These are phyloP conservation scores for Poa annua DNA, from an alignment of 176 grass and related monocot species.

Conservation along the genomic window DNA sequence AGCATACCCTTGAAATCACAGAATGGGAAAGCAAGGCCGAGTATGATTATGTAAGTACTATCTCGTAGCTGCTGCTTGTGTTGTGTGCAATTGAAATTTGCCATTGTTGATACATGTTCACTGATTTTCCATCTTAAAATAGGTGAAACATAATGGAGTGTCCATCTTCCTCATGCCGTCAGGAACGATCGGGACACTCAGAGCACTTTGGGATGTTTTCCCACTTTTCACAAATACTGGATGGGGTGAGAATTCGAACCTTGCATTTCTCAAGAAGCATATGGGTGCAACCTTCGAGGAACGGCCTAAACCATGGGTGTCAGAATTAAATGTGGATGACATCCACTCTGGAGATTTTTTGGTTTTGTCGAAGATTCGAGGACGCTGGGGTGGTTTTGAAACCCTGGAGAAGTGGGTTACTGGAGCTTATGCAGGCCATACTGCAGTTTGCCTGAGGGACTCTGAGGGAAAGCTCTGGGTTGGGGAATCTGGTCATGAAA, in stretches of 20 bases:
- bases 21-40: conserved; percentile 90
- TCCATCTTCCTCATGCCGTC: conserved; percentile 98
- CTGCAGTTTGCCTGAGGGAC: conserved; percentile 85
- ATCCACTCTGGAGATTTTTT: conserved; percentile 96
- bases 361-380: conserved; percentile 90
- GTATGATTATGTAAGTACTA: conserved; percentile 88
- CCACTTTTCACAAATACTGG: conserved; percentile 85
- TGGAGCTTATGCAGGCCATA: conserved; percentile 92
- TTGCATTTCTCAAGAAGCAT: conserved; percentile 91
- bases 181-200: conserved; percentile 92
- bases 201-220: conserved; percentile 94
- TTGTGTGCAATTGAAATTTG: conserved; percentile 14
- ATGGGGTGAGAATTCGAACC: conserved; percentile 90
- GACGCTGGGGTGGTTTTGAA: conserved; percentile 96
- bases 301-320: conserved; percentile 88
- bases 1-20: conserved; percentile 86
- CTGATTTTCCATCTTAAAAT: conserved; percentile 38
- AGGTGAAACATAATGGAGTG: conserved; percentile 95
- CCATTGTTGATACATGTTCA: conserved; percentile 20
- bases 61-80: conserved; percentile 14
- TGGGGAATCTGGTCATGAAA: conserved; percentile 96
- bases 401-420: conserved; percentile 98
- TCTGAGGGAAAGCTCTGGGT: conserved; percentile 93
- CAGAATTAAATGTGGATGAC: conserved; percentile 76
- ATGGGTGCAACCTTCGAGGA: conserved; percentile 93